Percentiles rank a stretch among this genome's conserved stretches.
These are phyloP conservation scores for Antitrichia curtipendula DNA, from an alignment of 225 moss, liverwort and hornwort species.

Conservation along the genomic window DNA sequence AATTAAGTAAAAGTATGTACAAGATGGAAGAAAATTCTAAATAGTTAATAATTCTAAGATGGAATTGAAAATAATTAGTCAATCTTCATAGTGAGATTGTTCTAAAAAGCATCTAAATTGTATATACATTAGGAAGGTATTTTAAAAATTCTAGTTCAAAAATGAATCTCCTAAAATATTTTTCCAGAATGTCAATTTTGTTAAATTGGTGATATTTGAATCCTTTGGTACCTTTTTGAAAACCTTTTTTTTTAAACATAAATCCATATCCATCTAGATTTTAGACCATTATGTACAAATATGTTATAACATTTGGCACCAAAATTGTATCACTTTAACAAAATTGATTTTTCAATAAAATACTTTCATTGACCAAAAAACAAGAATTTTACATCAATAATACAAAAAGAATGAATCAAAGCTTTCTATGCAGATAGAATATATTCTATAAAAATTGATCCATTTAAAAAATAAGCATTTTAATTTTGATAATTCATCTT, in stretches of 20 bases:
- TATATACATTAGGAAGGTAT: fast-evolving
- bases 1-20: no score
- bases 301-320: neutral
- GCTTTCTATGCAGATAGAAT: neutral
- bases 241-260: fast-evolving
- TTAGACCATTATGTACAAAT: neutral
- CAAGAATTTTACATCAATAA: neutral
- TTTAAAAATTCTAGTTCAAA: neutral
- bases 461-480: neutral
- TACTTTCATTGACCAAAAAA: neutral
- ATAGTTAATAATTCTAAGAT: neutral
- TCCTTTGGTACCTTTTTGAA: neutral
- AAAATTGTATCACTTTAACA: fast-evolving
- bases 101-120: neutral
- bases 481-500: neutral
- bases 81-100: fast-evolving
- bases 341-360: neutral
- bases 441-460: neutral
- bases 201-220: neutral
- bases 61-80: neutral
- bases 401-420: neutral
- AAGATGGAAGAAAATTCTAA: no score
- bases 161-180: neutral
- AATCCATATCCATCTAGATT: neutral
- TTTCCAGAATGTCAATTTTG: neutral